phyloP scores from a whole-genome alignment of 176 grass and related monocot species.

The Avena insularis region DNA sequence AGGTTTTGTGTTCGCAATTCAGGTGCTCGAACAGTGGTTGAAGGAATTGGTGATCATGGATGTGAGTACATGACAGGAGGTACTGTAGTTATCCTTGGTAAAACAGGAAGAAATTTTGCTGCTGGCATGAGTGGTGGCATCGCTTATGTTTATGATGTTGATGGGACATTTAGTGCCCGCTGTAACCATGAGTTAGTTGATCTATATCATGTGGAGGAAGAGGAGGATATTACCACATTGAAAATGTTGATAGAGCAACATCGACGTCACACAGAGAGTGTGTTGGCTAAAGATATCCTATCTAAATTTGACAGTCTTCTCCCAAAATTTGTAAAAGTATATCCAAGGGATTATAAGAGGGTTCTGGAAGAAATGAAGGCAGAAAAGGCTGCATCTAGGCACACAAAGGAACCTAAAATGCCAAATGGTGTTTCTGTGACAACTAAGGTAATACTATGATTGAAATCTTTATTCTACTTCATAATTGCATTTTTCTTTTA shows the following conservation, averaged over 20 bases:
- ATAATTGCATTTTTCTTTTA: neutral
- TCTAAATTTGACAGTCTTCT: conserved; percentile 78
- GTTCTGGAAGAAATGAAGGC: conserved; percentile 66
- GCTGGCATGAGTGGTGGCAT: conserved; percentile 98
- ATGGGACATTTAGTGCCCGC: conserved; percentile 71
- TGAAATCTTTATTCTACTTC: conserved; percentile 33
- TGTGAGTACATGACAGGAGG: conserved; percentile 99
- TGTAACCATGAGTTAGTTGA: conserved; percentile 96
- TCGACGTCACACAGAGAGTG: conserved; percentile 73
- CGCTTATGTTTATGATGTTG: conserved; percentile 90
- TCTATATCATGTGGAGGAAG: conserved; percentile 82
- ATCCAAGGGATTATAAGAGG: conserved; percentile 93
- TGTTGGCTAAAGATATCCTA: conserved; percentile 74
- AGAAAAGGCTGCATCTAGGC: conserved; percentile 61
- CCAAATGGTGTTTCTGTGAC: conserved; percentile 61
- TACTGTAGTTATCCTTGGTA: conserved; percentile 85
- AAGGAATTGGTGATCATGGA: conserved; percentile 99
- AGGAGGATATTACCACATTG: conserved; percentile 81
- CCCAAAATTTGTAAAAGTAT: conserved; percentile 91
- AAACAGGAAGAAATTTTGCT: conserved; percentile 97
- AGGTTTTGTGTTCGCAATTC: conserved; percentile 98
- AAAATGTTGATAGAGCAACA: conserved; percentile 99
- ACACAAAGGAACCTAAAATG: conserved; percentile 57
- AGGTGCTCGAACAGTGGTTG: conserved; percentile 93
- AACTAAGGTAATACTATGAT: conserved; percentile 55